These are phyloP conservation scores for Psilocybe sp. DNA, from an alignment of 768 basidiomycete genomes.

Conservation along the genomic window DNA sequence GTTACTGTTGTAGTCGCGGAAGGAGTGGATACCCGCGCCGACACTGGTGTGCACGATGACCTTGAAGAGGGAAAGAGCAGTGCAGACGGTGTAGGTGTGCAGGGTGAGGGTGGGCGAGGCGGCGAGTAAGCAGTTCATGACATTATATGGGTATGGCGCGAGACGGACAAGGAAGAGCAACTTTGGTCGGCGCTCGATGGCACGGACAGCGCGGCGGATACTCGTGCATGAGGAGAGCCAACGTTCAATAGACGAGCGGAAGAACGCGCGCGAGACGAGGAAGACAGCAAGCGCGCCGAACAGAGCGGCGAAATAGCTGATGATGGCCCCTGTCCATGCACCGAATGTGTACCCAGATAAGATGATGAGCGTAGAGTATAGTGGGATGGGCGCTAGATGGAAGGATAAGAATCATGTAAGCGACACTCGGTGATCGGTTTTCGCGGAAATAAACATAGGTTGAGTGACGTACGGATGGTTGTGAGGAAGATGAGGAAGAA, in stretches of 20 bases:
- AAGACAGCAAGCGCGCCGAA: constrained; percentile 85
- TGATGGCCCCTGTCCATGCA: constrained; percentile 76
- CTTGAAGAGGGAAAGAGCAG: constrained; percentile 84
- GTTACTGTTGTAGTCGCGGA: constrained; percentile 55
- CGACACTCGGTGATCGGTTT: background rate
- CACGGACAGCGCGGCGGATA: constrained; percentile 78
- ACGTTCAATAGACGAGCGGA: constrained; percentile 66
- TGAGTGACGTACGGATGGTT: constrained; percentile 70
- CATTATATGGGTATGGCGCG: constrained; percentile 91
- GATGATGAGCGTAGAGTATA: constrained; percentile 92
- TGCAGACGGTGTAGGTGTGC: constrained; percentile 75
- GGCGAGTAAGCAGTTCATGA: constrained; percentile 92
- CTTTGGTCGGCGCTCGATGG: constrained; percentile 84
- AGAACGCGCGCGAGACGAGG: constrained; percentile 68
- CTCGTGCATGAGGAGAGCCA: constrained; percentile 71
- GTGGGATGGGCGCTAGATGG: constrained; percentile 73
- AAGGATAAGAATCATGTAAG: constrained; percentile 3
- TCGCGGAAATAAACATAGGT: background rate
- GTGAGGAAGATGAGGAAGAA: constrained; percentile 84
- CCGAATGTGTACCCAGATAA: constrained; percentile 91
- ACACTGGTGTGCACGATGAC: constrained; percentile 88
- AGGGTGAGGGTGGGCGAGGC: constrained; percentile 81
- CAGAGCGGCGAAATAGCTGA: constrained; percentile 87
- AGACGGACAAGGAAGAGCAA: constrained; percentile 89
- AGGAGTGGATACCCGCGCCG: constrained; percentile 84